phyloP scores from a whole-genome alignment of 352 stramenopile species.

The Phytophthora pinifolia region DNA sequence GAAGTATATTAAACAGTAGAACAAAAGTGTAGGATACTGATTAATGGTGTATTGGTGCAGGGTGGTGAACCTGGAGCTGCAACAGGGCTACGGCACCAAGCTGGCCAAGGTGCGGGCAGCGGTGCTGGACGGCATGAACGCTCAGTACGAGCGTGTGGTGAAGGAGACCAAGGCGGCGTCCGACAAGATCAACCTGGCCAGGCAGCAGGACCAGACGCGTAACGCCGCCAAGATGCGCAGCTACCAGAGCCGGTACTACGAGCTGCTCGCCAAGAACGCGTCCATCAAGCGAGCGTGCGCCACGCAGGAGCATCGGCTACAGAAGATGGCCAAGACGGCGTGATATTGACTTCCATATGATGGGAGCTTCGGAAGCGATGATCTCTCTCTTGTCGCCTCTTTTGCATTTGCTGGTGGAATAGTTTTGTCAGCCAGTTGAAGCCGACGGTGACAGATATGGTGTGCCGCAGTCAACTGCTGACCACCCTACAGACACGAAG shows the following conservation, averaged over 20 bases:
- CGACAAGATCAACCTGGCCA: constrained; percentile 58
- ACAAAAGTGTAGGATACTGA: constrained; percentile 4
- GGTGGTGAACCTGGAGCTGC: constrained; percentile 75
- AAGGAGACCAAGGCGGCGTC: constrained; percentile 35
- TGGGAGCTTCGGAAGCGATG: too few species aligned
- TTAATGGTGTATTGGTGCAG: constrained; percentile 17
- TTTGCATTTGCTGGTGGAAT: too few species aligned
- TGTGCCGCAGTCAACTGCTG: too few species aligned
- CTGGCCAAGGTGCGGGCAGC: constrained; percentile 60
- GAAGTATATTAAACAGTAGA: constrained; percentile 4
- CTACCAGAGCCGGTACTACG: constrained; percentile 57
- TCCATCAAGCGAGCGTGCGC: constrained; percentile 47
- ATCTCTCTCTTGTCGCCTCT: too few species aligned
- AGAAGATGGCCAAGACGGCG: constrained; percentile 46
- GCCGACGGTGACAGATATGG: too few species aligned
- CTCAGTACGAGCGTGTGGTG: constrained; percentile 51
- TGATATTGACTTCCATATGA: too few species aligned
- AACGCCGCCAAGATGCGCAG: constrained; percentile 62
- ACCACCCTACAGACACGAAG: too few species aligned
- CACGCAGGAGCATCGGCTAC: constrained; percentile 19
- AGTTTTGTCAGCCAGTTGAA: too few species aligned
- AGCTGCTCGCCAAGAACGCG: constrained; percentile 68
- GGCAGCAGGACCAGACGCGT: constrained; percentile 69
- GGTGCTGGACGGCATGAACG: constrained; percentile 66
- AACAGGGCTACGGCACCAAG: constrained; percentile 73